Evolutionary conservation across 352 stramenopile genomes (phyloP), one percentile per base, ranked within the genome.

Genomic region (Pythium dissotocum): DNA sequence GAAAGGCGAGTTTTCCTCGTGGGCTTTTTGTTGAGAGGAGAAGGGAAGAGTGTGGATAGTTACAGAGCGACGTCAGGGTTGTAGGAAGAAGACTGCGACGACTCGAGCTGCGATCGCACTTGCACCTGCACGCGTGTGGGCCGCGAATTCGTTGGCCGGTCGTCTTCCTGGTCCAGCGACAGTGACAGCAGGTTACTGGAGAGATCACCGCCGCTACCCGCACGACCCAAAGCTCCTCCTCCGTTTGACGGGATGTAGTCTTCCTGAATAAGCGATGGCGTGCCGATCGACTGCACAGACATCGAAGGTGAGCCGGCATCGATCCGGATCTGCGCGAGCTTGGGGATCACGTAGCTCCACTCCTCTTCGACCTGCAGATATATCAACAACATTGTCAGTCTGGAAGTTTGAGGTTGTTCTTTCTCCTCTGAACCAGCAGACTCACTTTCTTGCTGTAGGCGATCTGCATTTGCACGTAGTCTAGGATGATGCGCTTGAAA

Each of bases 401-500:
- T 30, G 28, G 28, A 30, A 2, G 28, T 30, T 30, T 30, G 28
- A 30, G 28, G 28, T 2, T 30, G 28, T 30, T 30, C 28, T 30
- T 30, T 30, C 28, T 30, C 28, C 28, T 30, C 28, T 2, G 28
- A 30, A 30, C 28, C 28, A 30, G 28, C 16, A 24, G 8, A 62
- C 57, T 42, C 53, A 94, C 89, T 75, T 93, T 89, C 66, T 97
- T 96, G 78, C 98, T 99, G 83, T 98, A 98, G 64, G 98, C 89
- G 65, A 99, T 98, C 75, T 99, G 95, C 73, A 98, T 88, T 60
- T 98, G 85, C 70, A 98, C 98, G 80, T 98, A 99, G 51, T 99
- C 93, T 65, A 99, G 78, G 16, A 99, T 93, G 60, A 98, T 98
- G 51, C 87, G 84, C 67, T 97, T 97, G 70, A 99, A 98, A 66